phyloP scores from a whole-genome alignment of 2,329 filamentous ascomycete species.

The Aspergillus sp. region DNA sequence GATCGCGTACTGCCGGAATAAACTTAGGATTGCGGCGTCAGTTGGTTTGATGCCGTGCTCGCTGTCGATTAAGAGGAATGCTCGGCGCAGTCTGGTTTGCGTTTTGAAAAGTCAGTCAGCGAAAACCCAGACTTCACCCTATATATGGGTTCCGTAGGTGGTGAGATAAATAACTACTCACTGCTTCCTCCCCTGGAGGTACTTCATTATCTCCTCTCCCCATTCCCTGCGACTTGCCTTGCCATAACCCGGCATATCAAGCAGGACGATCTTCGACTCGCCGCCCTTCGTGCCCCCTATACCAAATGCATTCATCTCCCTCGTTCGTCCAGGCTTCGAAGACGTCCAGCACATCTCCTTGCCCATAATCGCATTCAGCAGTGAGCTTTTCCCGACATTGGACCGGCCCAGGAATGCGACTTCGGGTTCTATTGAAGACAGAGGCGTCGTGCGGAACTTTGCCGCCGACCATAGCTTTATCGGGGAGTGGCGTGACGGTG shows the following conservation, averaged over 20 bases:
- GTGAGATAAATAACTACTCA: conserved; percentile 29
- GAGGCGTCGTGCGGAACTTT: conserved; percentile 61
- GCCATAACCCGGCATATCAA: conserved; percentile 74
- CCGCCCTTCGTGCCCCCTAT: conserved; percentile 52
- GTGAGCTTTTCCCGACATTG: conserved; percentile 68
- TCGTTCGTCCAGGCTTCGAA: conserved; percentile 61
- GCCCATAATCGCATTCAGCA: conserved; percentile 65
- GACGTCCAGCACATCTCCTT: conserved; percentile 55
- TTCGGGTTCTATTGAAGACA: conserved; percentile 56
- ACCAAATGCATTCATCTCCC: conserved; percentile 66
- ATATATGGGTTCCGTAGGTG: no score
- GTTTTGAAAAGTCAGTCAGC: not conserved
- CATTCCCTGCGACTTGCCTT: conserved; percentile 61
- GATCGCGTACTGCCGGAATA: conserved; percentile 58
- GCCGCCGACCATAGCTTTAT: conserved; percentile 60
- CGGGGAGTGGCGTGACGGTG: conserved; percentile 47
- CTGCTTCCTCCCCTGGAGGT: conserved; percentile 62
- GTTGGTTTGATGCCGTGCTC: conserved; percentile 63
- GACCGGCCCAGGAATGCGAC: conserved; percentile 67
- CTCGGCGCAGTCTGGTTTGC: conserved; percentile 51
- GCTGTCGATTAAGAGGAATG: conserved; percentile 65
- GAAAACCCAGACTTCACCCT: no score
- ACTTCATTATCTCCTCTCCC: conserved; percentile 69
- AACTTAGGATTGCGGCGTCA: conserved; percentile 57
- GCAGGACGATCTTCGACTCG: conserved; percentile 54